Evolutionary conservation across 768 basidiomycete species (phyloP).

Genomic region (Terana coerulea): DNA sequence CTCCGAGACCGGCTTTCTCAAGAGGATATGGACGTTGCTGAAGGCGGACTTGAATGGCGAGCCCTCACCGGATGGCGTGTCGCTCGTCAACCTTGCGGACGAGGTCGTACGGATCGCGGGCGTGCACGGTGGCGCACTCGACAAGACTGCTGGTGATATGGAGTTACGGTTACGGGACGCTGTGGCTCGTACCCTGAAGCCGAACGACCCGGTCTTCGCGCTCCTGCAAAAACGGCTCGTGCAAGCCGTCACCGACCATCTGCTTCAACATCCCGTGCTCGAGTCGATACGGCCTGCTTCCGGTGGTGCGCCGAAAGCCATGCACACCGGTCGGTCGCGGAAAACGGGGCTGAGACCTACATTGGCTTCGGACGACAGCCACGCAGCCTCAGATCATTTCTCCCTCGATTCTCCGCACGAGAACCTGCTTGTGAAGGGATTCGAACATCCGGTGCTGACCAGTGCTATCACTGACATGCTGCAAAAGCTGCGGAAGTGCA

Average conservation of each 20-base stretch:
- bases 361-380: too few species aligned
- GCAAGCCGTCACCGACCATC: slow-evolving; percentile 30
- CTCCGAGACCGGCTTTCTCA: slow-evolving; percentile 35
- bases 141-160: neutral
- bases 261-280: slow-evolving; percentile 16
- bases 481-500: slow-evolving; percentile 34
- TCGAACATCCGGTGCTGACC: slow-evolving; percentile 59
- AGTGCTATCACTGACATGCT: slow-evolving; percentile 39
- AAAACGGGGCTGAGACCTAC: too few species aligned
- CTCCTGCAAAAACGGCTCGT: slow-evolving; percentile 59
- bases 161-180: slow-evolving; percentile 53
- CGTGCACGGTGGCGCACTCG: slow-evolving; percentile 10
- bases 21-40: slow-evolving; percentile 64
- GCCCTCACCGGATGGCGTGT: slow-evolving; percentile 38
- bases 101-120: slow-evolving; percentile 55
- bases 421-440: slow-evolving; percentile 49
- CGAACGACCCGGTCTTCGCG: slow-evolving; percentile 62
- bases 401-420: neutral
- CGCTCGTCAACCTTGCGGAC: slow-evolving; percentile 66
- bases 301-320: slow-evolving; percentile 8
- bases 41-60: slow-evolving; percentile 48
- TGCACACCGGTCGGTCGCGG: slow-evolving; percentile 20
- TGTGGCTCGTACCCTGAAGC: slow-evolving; percentile 59
- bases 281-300: neutral
- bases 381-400: neutral